A percentile compares a stretch with the other conserved stretches of the same genome.
phyloP scores from a whole-genome alignment of 257 asterid species.

The Euphrasia confusa region DNA sequence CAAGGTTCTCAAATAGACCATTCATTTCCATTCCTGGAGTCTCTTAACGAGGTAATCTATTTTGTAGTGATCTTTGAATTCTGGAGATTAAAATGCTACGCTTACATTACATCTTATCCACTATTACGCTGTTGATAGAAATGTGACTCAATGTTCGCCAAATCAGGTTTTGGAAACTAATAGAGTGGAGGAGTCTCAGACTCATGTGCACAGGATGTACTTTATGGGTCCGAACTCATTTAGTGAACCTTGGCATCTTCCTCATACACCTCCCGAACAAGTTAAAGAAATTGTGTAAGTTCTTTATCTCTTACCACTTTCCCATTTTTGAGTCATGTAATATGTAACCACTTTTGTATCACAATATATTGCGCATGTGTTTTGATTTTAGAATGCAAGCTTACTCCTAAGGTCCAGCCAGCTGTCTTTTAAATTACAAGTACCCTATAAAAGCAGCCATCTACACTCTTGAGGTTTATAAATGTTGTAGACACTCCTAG shows the following conservation, averaged over 20 bases:
- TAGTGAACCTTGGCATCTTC: conserved; percentile 97
- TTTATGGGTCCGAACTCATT: conserved; percentile 90
- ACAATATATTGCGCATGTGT: background rate
- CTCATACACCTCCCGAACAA: conserved; percentile 96
- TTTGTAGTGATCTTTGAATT: background rate
- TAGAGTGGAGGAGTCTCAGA: conserved; percentile 97
- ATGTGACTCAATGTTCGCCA: conserved; percentile 23
- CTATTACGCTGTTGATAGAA: conserved; percentile 17
- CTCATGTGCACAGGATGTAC: conserved; percentile 96
- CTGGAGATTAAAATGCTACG: conserved; percentile 10
- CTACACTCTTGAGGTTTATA: background rate
- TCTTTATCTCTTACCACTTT: conserved; percentile 4
- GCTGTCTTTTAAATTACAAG: background rate
- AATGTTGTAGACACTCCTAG: background rate
- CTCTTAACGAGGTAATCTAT: conserved; percentile 75
- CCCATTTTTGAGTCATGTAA: conserved; percentile 10
- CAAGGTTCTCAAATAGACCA: conserved; percentile 94
- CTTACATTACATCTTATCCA: conserved; percentile 14
- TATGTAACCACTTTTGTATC: conserved; percentile 9
- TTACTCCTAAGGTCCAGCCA: background rate
- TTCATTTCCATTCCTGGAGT: conserved; percentile 95
- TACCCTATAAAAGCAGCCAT: background rate
- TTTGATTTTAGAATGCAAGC: background rate
- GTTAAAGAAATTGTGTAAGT: conserved; percentile 90
- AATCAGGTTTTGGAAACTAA: conserved; percentile 94